Evolutionary conservation across 2,329 filamentous ascomycete species (phyloP).

Genomic region (Sporothrix inflata): DNA sequence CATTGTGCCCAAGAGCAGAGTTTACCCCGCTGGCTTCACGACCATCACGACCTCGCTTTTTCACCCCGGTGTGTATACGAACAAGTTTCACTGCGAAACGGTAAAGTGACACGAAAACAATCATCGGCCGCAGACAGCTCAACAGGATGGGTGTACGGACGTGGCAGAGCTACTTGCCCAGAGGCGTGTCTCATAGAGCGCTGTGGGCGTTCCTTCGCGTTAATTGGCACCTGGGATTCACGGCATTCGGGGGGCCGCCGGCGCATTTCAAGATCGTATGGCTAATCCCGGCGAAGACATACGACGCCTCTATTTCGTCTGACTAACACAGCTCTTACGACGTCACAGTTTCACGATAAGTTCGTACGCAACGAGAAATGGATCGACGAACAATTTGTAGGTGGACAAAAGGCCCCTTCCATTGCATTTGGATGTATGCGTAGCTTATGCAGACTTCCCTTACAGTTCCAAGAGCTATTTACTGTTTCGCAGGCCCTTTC

Average conservation of each 20-base stretch:
- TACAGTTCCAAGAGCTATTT: neutral
- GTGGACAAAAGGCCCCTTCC: neutral
- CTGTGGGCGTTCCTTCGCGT: neutral
- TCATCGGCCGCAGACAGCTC: neutral
- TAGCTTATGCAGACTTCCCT: neutral
- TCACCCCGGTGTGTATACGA: neutral
- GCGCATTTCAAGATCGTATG: neutral
- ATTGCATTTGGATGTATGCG: neutral
- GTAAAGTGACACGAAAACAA: neutral
- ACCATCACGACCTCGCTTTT: neutral
- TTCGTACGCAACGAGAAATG: neutral
- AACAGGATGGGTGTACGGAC: neutral
- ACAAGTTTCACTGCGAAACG: neutral
- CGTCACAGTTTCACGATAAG: neutral
- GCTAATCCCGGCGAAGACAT: neutral
- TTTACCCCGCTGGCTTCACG: neutral
- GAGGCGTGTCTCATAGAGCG: neutral
- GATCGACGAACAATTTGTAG: conserved; percentile 2
- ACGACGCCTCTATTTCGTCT: neutral
- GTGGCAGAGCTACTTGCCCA: neutral
- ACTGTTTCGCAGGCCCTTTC: neutral
- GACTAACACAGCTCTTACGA: neutral
- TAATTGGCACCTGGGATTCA: neutral
- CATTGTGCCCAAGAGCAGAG: no score
- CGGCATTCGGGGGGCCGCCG: neutral